Percentiles rank a stretch among this genome's conserved stretches.
Conservation (phyloP, 2,329 filamentous ascomycete species). For the Aureobasidium sp. region DNA sequence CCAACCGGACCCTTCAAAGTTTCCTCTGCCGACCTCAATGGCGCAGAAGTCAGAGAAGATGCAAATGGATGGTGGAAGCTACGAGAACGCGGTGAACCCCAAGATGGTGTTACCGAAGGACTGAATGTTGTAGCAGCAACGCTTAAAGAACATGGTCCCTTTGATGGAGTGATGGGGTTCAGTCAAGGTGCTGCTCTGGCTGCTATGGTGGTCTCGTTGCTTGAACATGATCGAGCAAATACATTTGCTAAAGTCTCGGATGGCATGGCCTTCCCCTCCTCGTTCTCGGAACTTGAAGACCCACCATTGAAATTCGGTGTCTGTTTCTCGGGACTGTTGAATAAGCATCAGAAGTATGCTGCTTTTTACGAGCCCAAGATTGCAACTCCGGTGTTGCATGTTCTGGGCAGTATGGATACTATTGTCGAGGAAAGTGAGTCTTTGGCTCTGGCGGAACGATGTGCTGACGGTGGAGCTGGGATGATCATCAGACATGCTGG, state of each 20-base stretch:
- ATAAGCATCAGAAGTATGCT: slow-evolving; percentile 47
- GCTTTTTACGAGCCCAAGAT: slow-evolving; percentile 71
- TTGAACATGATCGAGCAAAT: slow-evolving; percentile 48
- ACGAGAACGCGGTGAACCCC: slow-evolving; percentile 45
- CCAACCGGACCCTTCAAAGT: slow-evolving; percentile 37
- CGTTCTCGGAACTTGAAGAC: slow-evolving; percentile 39
- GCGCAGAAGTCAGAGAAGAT: slow-evolving; percentile 40
- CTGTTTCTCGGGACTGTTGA: slow-evolving; percentile 69
- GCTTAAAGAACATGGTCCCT: slow-evolving; percentile 55
- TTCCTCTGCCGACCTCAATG: slow-evolving; percentile 41
- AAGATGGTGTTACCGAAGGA: slow-evolving; percentile 60
- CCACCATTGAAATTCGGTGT: slow-evolving; percentile 61
- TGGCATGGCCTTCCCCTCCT: slow-evolving; percentile 43
- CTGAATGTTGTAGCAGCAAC: slow-evolving; percentile 54
- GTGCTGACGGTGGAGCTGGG: slow-evolving; percentile 30
- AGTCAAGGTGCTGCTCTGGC: slow-evolving; percentile 70
- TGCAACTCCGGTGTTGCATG: slow-evolving; percentile 68
- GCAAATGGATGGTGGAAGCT: slow-evolving; percentile 66
- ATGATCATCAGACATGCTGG: slow-evolving; percentile 67
- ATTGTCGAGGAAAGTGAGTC: slow-evolving; percentile 75
- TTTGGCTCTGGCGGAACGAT: slow-evolving; percentile 57
- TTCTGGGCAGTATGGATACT: slow-evolving; percentile 74
- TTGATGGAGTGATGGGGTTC: slow-evolving; percentile 76
- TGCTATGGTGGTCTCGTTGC: slow-evolving; percentile 60
- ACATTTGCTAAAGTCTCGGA: slow-evolving; percentile 37